phyloP scores from a whole-genome alignment of 257 asterid species.

The Fraxinus cuspidata region DNA sequence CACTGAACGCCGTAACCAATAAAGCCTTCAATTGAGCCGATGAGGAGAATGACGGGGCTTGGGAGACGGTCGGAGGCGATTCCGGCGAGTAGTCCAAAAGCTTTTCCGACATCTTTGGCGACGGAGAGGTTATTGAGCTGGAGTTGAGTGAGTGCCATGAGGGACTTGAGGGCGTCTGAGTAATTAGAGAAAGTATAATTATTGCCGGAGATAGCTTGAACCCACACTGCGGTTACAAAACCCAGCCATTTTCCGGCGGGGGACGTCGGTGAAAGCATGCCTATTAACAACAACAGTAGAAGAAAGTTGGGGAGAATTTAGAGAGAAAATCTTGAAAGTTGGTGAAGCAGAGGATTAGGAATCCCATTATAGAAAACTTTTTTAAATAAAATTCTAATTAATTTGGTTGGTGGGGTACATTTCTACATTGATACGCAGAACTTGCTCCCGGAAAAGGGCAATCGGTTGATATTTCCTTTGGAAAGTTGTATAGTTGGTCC shows the following conservation, averaged over 20 bases:
- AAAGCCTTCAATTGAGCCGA: constrained; percentile 83
- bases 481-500: not conserved
- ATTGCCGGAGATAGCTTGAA: constrained; percentile 93
- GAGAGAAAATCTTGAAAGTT: not conserved
- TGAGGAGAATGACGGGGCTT: constrained; percentile 68
- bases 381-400: not conserved
- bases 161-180: constrained; percentile 79
- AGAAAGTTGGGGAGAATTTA: not conserved
- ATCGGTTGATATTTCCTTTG: too few relatives aligned
- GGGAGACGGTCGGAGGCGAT: constrained; percentile 85
- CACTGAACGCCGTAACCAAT: constrained; percentile 95
- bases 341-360: not conserved
- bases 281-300: not conserved
- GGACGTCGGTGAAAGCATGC: constrained; percentile 48
- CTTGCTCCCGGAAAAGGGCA: not conserved
- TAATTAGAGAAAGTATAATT: constrained; percentile 93
- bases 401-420: not conserved
- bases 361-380: not conserved
- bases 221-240: constrained; percentile 95
- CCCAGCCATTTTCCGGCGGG: constrained; percentile 94
- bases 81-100: constrained; percentile 91
- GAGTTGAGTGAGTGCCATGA: constrained; percentile 90
- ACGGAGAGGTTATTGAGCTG: constrained; percentile 93
- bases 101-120: constrained; percentile 92
- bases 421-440: not conserved